Percentiles rank a stretch among this genome's conserved stretches.
phyloP scores from a whole-genome alignment of 164 flowering plant species.

The Platanus orientalis region DNA sequence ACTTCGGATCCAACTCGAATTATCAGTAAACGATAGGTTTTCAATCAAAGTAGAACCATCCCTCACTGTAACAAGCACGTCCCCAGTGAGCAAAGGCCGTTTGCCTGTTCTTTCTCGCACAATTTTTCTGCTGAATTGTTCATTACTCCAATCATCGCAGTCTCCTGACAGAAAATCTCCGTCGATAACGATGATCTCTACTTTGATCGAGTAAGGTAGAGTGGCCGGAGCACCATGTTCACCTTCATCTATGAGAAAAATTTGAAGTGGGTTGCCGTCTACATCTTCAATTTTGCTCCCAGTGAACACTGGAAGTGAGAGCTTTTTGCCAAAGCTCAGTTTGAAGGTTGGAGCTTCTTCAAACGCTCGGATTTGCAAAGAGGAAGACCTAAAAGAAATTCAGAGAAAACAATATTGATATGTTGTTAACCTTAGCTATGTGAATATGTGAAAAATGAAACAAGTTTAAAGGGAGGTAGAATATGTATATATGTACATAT shows the following conservation, averaged over 20 bases:
- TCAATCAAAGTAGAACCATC: conserved; percentile 49
- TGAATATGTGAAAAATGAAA: no score
- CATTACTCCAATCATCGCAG: conserved; percentile 45
- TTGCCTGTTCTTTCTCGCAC: conserved; percentile 59
- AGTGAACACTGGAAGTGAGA: conserved; percentile 56
- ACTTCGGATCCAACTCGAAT: conserved; percentile 64
- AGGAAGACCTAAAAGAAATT: conserved; percentile 28
- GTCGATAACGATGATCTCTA: conserved; percentile 57
- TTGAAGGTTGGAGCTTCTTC: conserved; percentile 39
- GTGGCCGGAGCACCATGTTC: no score
- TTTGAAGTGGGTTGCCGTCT: no score
- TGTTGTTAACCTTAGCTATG: background rate
- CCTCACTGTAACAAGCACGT: conserved; percentile 31
- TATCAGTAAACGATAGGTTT: conserved; percentile 51
- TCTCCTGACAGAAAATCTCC: conserved; percentile 57
- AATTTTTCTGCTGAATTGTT: conserved; percentile 53
- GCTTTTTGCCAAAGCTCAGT: conserved; percentile 33
- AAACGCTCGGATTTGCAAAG: no score
- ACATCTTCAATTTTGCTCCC: conserved; percentile 60
- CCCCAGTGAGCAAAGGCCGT: conserved; percentile 53
- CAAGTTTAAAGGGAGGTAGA: no score
- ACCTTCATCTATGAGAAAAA: no score
- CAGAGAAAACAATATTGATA: conserved; percentile 17
- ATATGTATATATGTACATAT: no score
- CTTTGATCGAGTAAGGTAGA: conserved; percentile 47